Conservation (phyloP, 139 green algal genomes). For the Chlamydomonas sp. region DNA sequence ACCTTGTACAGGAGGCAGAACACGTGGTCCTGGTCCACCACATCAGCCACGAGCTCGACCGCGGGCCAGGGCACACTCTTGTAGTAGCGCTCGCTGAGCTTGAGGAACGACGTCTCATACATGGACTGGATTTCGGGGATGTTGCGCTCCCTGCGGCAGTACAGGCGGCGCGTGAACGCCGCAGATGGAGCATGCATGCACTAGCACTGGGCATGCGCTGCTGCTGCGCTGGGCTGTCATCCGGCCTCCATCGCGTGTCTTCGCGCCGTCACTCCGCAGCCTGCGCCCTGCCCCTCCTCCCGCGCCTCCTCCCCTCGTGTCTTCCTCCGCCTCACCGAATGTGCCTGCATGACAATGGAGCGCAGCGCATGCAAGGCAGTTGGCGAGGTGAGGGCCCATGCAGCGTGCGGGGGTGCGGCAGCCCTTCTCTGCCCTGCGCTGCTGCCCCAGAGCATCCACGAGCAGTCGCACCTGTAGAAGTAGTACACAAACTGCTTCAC, state of each 20-base stretch:
- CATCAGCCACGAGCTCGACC: slow-evolving; percentile 66
- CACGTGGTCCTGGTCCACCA: slow-evolving; percentile 95
- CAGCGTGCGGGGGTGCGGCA: too few species aligned
- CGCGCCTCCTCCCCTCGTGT: too few species aligned
- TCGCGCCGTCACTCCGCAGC: too few species aligned
- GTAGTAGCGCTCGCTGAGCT: slow-evolving; percentile 95
- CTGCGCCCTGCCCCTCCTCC: too few species aligned
- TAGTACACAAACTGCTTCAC: slow-evolving; percentile 95
- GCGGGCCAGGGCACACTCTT: slow-evolving; percentile 80
- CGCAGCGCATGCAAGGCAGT: too few species aligned
- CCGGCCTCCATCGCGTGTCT: too few species aligned
- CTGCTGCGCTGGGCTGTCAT: not conserved
- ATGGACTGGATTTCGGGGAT: slow-evolving; percentile 94
- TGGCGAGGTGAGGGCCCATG: too few species aligned
- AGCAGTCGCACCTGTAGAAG: slow-evolving; percentile 90
- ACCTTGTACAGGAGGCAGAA: slow-evolving; percentile 98
- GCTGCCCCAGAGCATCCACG: too few species aligned
- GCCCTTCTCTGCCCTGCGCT: too few species aligned
- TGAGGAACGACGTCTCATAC: slow-evolving; percentile 90
- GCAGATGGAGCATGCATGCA: not conserved
- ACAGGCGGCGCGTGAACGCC: not conserved
- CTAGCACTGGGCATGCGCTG: not conserved
- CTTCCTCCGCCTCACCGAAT: too few species aligned
- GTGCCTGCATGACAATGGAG: too few species aligned
- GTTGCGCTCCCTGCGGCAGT: slow-evolving; percentile 77